Conservation (phyloP, 2,329 filamentous ascomycete species). For the Thermoascus crustaceus region DNA sequence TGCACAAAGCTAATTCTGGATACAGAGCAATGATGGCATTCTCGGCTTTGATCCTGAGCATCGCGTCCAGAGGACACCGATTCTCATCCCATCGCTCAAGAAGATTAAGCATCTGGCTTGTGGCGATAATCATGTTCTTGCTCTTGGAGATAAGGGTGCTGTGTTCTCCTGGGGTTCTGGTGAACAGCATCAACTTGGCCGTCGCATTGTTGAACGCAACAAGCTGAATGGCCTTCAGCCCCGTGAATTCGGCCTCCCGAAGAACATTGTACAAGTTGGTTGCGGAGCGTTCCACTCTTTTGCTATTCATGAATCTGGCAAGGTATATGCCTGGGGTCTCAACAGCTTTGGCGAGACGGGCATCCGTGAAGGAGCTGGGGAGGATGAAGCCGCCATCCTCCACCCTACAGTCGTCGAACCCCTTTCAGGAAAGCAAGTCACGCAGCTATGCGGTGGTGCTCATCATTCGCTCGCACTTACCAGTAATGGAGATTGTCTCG, state of each 20-base stretch:
- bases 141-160: conserved; percentile 49
- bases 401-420: conserved; percentile 59
- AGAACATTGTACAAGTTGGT: conserved; percentile 52
- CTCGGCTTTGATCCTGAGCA: conserved; percentile 47
- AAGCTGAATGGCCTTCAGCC: conserved; percentile 48
- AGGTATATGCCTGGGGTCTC: conserved; percentile 73
- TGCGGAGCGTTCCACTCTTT: conserved; percentile 78
- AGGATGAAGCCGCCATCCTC: conserved; percentile 64
- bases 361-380: conserved; percentile 53
- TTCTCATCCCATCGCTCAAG: conserved; percentile 44
- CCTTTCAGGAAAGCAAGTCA: conserved; percentile 57
- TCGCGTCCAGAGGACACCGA: conserved; percentile 38
- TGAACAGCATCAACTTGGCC: conserved; percentile 62
- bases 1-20: conserved; percentile 1
- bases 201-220: conserved; percentile 53
- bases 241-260: conserved; percentile 50
- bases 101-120: conserved; percentile 48
- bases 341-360: conserved; percentile 83
- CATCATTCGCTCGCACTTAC: conserved; percentile 64
- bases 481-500: conserved; percentile 46
- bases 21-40: conserved; percentile 55
- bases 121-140: conserved; percentile 51
- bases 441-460: conserved; percentile 60
- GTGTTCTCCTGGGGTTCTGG: conserved; percentile 59
- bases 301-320: conserved; percentile 58